Evolutionary conservation across 2,329 filamentous ascomycete genomes (phyloP), one percentile per base, ranked within the genome.

Genomic region (Calonectria pseudoreteaudii): DNA sequence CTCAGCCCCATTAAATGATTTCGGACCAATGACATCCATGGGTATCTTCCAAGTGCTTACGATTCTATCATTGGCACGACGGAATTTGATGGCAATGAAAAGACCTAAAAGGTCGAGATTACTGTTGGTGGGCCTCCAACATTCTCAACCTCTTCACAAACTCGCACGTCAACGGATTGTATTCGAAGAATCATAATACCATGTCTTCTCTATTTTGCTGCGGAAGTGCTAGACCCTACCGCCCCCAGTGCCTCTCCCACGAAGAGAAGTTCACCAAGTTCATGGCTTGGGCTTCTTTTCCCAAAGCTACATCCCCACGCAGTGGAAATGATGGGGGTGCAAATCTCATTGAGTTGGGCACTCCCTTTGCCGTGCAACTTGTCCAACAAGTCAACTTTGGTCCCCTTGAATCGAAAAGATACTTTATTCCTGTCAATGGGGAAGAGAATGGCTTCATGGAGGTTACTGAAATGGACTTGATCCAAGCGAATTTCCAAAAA

Each of bases 321-420:
- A 18, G 20, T 2, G 26, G 6, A 2, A 18, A 28, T 2, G 49
- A 18, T n/a, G 36, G 26, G 2, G 31, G 30, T 8, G 14, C 28
- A 8, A 34, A 70, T 20, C 31, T 70, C 4, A 16, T 47, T 26
- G 44, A 65, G 0, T 28, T 8, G 10, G 34, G 23, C 18, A 38
- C 62, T 14, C 50, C 66, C 3, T 75, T 41, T 16, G 73, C 73
- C 5, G 58, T 75, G 0, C 73, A 75, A 6, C 73, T 75, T 47
- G 73, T 75, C 10, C 64, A 58, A 10, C 73, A 75, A n/a, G 65
- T 73, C 36, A 75, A 75, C 50, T 75, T 50, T 53, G 73, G 73
- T 7, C 56, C 71, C 4, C 71, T 71, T 11, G 73, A 75, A 30
- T 34, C 31, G 1, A 75, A 66, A 49, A 71, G 73, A 14, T 75